These are phyloP conservation scores for Marasmius fiardii DNA, from an alignment of 1,284 basidiomycete species.

Conservation along the genomic window DNA sequence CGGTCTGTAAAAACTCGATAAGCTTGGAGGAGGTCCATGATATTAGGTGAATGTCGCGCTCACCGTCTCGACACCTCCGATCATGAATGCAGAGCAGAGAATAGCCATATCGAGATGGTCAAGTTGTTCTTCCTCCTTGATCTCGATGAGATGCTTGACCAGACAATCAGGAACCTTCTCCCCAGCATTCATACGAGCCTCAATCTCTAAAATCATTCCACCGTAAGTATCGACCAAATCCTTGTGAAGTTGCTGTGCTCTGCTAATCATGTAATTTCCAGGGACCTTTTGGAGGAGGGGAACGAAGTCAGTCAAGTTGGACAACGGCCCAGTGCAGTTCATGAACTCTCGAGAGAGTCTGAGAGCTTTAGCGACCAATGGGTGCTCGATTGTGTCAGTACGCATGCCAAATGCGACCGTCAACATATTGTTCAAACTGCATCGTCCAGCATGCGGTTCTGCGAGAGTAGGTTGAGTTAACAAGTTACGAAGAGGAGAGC, in stretches of 20 bases:
- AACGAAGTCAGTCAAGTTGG: slow-evolving; percentile 39
- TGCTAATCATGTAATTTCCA: slow-evolving; percentile 24
- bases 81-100: slow-evolving; percentile 34
- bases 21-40: not conserved
- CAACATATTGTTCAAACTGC: no score
- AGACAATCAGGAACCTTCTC: slow-evolving; percentile 30
- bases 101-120: slow-evolving; percentile 36
- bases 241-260: slow-evolving; percentile 29
- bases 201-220: slow-evolving; percentile 24
- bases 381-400: no score
- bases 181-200: slow-evolving; percentile 24
- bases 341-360: slow-evolving; percentile 34
- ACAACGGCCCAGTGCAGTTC: slow-evolving; percentile 31
- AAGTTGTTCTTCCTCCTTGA: slow-evolving; percentile 31
- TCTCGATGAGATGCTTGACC: slow-evolving; percentile 34
- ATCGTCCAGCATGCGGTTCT: no score
- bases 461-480: no score
- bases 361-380: no score
- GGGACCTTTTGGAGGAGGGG: slow-evolving; percentile 33
- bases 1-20: slow-evolving; percentile 20
- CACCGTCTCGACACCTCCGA: slow-evolving; percentile 40
- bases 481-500: no score
- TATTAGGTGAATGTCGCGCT: slow-evolving; percentile 4
- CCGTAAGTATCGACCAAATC: slow-evolving; percentile 32
- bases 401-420: no score